These are phyloP conservation scores for Aspergillus coremiiformis DNA, from an alignment of 495 filamentous ascomycete species.

Conservation along the genomic window DNA sequence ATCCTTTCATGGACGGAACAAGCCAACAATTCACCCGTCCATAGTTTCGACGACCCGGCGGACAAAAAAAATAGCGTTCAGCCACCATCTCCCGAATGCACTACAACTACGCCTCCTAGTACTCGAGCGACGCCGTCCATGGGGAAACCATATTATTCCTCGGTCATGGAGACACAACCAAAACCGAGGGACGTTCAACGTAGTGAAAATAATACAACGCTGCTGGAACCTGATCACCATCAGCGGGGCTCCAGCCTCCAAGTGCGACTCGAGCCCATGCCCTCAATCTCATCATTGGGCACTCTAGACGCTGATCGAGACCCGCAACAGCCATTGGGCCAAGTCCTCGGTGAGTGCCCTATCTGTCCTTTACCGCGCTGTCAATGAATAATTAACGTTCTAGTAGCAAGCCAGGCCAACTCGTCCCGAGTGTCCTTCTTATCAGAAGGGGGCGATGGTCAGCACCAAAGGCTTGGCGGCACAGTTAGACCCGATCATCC, in stretches of 20 bases:
- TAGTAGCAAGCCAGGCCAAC: background rate
- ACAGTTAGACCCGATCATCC: constrained; percentile 6
- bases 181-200: background rate
- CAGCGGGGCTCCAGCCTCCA: background rate
- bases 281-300: constrained; percentile 18
- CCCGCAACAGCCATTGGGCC: constrained; percentile 4
- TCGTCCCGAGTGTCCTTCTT: constrained; percentile 9
- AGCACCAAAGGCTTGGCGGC: constrained; percentile 17
- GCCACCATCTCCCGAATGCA: background rate
- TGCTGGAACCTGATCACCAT: background rate
- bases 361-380: background rate
- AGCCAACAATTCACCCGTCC: background rate
- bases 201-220: background rate
- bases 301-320: constrained; percentile 9
- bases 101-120: no score
- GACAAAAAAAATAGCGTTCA: background rate
- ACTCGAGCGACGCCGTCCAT: constrained; percentile 4
- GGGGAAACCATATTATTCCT: background rate
- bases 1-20: background rate
- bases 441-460: constrained; percentile 5
- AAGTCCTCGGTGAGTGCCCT: constrained; percentile 13
- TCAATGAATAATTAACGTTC: background rate
- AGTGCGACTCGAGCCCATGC: constrained; percentile 5
- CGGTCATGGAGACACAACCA: background rate
- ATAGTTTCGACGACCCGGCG: background rate